A percentile compares a stretch with the other conserved stretches of the same genome.
phyloP scores from a whole-genome alignment of 2,329 filamentous ascomycete genomes.

The Rhinocladiella similis region DNA sequence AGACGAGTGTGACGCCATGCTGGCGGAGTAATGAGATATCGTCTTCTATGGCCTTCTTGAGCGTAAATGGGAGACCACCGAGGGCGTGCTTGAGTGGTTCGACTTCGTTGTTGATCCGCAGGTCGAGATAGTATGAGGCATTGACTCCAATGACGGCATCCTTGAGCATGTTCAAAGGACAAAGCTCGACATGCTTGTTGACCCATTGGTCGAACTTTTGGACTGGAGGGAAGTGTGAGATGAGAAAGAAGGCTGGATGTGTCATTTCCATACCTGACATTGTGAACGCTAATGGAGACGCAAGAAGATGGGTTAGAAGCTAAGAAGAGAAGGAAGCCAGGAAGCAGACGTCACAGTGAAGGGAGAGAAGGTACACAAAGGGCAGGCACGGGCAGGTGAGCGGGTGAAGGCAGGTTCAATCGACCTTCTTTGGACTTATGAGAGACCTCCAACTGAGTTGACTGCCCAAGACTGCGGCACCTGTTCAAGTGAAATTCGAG shows the following conservation, averaged over 20 bases:
- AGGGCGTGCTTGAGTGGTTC: constrained; percentile 89
- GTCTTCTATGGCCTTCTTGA: constrained; percentile 72
- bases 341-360: neutral
- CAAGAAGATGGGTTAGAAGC: neutral
- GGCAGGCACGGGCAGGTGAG: neutral
- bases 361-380: neutral
- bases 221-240: constrained; percentile 36
- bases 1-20: constrained; percentile 73
- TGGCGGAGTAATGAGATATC: constrained; percentile 73
- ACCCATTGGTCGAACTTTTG: constrained; percentile 60
- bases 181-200: constrained; percentile 54
- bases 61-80: constrained; percentile 79
- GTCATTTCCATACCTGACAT: constrained; percentile 22
- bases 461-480: too few relatives aligned
- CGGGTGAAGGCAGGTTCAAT: neutral
- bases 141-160: constrained; percentile 79
- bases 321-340: neutral
- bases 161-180: constrained; percentile 67
- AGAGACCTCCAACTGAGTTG: neutral
- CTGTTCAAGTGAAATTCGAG: neutral
- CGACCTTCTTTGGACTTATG: neutral
- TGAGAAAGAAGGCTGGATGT: neutral
- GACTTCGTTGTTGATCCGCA: constrained; percentile 72
- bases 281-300: neutral
- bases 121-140: constrained; percentile 83